phyloP scores from a whole-genome alignment of 2,329 filamentous ascomycete species.

The Sarocladium brachiariae region DNA sequence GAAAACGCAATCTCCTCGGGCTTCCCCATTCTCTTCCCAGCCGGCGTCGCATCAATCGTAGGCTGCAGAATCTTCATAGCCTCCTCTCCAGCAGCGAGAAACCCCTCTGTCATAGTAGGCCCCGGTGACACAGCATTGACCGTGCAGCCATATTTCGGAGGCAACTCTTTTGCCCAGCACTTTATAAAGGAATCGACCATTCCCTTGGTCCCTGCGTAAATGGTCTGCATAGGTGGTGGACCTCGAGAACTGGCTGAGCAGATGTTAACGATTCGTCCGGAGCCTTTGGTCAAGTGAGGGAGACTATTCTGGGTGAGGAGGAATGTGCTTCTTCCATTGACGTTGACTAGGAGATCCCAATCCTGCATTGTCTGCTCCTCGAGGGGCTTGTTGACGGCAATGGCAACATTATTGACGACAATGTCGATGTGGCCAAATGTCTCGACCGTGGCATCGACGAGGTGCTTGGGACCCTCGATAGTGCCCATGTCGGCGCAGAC shows the following conservation, averaged over 20 bases:
- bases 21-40: constrained; percentile 32
- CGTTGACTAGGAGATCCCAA: constrained; percentile 33
- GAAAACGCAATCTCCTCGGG: constrained; percentile 39
- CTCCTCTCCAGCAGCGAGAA: constrained; percentile 13
- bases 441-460: constrained; percentile 28
- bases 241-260: constrained; percentile 25
- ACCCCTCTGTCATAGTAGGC: constrained; percentile 33
- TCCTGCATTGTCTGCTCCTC: constrained; percentile 30
- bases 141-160: constrained; percentile 36
- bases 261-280: constrained; percentile 37
- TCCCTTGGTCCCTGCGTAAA: constrained; percentile 43
- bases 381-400: constrained; percentile 30
- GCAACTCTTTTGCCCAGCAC: constrained; percentile 36
- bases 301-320: constrained; percentile 32
- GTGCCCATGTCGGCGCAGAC: constrained; percentile 36
- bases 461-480: constrained; percentile 24
- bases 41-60: constrained; percentile 35
- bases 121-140: constrained; percentile 38
- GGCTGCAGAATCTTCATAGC: constrained; percentile 32
- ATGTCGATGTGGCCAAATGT: constrained; percentile 32
- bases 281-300: constrained; percentile 26
- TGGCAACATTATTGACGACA: constrained; percentile 27
- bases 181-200: constrained; percentile 41
- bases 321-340: constrained; percentile 34
- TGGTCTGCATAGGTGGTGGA: constrained; percentile 30